A percentile compares a stretch with the other conserved stretches of the same genome.
These are phyloP conservation scores for Osmozyma mogii DNA, from an alignment of 805 yeast species.

Conservation along the genomic window DNA sequence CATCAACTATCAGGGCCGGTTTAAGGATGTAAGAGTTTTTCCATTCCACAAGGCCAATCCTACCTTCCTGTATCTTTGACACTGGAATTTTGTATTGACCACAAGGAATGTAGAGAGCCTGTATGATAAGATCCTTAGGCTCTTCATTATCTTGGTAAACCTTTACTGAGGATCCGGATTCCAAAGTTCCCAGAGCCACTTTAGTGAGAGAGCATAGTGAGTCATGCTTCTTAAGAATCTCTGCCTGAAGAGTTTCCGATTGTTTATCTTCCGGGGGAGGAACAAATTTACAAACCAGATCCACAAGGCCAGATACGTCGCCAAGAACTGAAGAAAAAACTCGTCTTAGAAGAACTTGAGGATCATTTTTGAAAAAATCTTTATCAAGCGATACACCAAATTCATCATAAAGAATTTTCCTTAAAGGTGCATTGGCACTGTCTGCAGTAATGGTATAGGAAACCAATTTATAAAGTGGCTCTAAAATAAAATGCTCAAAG, in stretches of 20 bases:
- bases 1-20: constrained; percentile 48
- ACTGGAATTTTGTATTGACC: constrained; percentile 63
- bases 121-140: constrained; percentile 31
- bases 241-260: constrained; percentile 23
- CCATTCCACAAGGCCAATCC: constrained; percentile 62
- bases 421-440: constrained; percentile 28
- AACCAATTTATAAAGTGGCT: constrained; percentile 74
- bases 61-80: constrained; percentile 51
- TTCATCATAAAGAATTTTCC: constrained; percentile 36
- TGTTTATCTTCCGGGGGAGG: constrained; percentile 18
- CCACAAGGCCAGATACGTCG: constrained; percentile 42
- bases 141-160: constrained; percentile 50
- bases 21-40: constrained; percentile 49
- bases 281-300: constrained; percentile 27
- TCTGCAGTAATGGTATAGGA: constrained; percentile 51
- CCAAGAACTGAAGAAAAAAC: constrained; percentile 52
- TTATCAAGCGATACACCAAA: constrained; percentile 41
- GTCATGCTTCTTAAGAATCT: constrained; percentile 45
- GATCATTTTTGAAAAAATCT: constrained; percentile 41
- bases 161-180: constrained; percentile 37
- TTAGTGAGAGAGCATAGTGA: constrained; percentile 53
- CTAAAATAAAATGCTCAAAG: constrained; percentile 59
- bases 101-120: constrained; percentile 46
- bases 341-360: constrained; percentile 47
- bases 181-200: constrained; percentile 53